A percentile compares a stretch with the other conserved stretches of the same genome.
Evolutionary conservation across 2,329 filamentous ascomycete species (phyloP).

Genomic region (Apiospora rasikravindrae): DNA sequence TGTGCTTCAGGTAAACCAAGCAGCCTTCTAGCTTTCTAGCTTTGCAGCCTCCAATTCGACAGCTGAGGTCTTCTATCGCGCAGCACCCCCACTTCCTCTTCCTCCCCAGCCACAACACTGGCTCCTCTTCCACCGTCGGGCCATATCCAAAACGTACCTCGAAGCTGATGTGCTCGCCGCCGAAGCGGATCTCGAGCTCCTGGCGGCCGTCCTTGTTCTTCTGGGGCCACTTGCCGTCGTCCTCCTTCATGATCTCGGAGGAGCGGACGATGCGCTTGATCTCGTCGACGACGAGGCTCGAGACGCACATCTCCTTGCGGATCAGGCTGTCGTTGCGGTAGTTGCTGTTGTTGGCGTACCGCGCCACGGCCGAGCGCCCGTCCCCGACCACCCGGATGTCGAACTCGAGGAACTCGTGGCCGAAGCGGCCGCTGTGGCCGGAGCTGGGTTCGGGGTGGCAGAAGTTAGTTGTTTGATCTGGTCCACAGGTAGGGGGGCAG

Average conservation of each 20-base stretch:
- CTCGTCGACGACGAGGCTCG: slow-evolving; percentile 85
- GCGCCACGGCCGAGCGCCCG: slow-evolving; percentile 88
- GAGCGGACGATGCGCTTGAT: slow-evolving; percentile 97
- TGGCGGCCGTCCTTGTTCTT: slow-evolving; percentile 99
- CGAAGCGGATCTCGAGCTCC: slow-evolving; percentile 91
- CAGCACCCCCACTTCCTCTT: neutral
- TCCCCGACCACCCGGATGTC: slow-evolving; percentile 93
- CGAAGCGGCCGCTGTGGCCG: slow-evolving; percentile 95
- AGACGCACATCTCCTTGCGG: slow-evolving; percentile 99
- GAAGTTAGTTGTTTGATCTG: neutral
- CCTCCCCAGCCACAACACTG: neutral
- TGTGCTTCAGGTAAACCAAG: neutral
- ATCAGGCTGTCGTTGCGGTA: slow-evolving; percentile 99
- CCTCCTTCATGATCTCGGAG: slow-evolving; percentile 98
- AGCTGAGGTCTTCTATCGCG: no score
- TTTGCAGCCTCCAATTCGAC: neutral
- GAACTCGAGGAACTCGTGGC: slow-evolving; percentile 98
- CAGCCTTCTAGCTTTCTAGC: no score
- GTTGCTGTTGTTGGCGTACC: slow-evolving; percentile 99
- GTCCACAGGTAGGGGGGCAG: neutral
- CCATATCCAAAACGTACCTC: slow-evolving; percentile 65
- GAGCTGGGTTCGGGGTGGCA: slow-evolving; percentile 62
- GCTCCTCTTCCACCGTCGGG: neutral
- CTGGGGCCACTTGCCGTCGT: slow-evolving; percentile 97
- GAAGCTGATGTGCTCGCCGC: slow-evolving; percentile 96